These are phyloP conservation scores for Debaryomyces udenii DNA, from an alignment of 1,139 yeast species.

Conservation along the genomic window DNA sequence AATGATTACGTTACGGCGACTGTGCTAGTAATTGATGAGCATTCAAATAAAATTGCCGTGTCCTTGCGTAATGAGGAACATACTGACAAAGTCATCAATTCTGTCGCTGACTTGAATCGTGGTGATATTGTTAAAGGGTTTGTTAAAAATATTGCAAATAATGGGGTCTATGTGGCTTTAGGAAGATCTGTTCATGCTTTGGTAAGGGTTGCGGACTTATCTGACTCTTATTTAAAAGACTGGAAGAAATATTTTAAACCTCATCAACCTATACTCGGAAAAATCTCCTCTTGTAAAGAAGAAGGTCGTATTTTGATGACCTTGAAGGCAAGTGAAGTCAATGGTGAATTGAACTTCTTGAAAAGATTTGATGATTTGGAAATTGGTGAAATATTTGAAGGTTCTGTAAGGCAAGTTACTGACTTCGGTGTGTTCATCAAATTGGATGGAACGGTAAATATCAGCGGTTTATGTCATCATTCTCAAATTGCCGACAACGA, in stretches of 20 bases:
- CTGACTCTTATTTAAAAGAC: conserved; percentile 79
- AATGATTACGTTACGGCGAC: conserved; percentile 67
- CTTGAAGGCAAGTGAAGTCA: conserved; percentile 78
- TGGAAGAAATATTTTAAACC: conserved; percentile 80
- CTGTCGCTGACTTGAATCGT: conserved; percentile 58
- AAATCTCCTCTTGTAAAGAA: conserved; percentile 63
- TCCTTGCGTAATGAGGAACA: conserved; percentile 60
- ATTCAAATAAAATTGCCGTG: conserved; percentile 61
- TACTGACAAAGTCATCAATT: conserved; percentile 54
- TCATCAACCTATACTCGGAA: conserved; percentile 77
- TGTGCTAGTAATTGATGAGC: conserved; percentile 58
- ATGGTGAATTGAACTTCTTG: conserved; percentile 61
- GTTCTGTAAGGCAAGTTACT: conserved; percentile 75
- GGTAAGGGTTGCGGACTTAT: conserved; percentile 78
- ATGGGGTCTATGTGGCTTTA: conserved; percentile 79
- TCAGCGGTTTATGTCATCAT: conserved; percentile 87
- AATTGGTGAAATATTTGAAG: conserved; percentile 75
- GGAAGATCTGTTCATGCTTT: conserved; percentile 77
- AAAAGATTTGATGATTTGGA: conserved; percentile 66
- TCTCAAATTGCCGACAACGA: conserved; percentile 78
- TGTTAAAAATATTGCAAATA: conserved; percentile 71
- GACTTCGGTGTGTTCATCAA: conserved; percentile 91
- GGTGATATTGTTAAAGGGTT: conserved; percentile 82
- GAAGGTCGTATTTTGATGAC: conserved; percentile 74
- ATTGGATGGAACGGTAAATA: conserved; percentile 70